Base-by-base conservation (phyloP, 768 basidiomycete genomes). In the Fomitopsis pulvina region DNA sequence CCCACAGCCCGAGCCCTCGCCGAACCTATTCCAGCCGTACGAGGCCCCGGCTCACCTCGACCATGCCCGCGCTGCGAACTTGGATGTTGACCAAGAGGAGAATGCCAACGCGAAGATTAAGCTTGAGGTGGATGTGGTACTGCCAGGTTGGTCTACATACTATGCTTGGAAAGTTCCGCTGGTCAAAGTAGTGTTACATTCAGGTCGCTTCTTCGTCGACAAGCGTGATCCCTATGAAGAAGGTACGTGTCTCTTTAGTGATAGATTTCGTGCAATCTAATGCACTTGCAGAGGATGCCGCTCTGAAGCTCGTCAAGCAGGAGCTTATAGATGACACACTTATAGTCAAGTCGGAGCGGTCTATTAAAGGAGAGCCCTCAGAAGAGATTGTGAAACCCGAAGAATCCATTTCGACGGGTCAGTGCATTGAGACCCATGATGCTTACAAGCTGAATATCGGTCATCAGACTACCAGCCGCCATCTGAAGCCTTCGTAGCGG, bases 151-250 rank as follows among this genome's bases (percentile, higher is more conserved):
- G n/a, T n/a, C n/a, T n/a, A n/a, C n/a, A n/a, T n/a, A n/a, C n/a
- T n/a, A n/a, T n/a, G n/a, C n/a, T n/a, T n/a, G n/a, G n/a, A n/a
- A n/a, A n/a, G n/a, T n/a, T n/a, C n/a, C n/a, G n/a, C n/a, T n/a
- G n/a, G n/a, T n/a, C n/a, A n/a, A n/a, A n/a, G n/a, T n/a, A n/a
- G n/a, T n/a, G n/a, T 7, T 41, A 16, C 18, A 20, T 25, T 9
- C 25, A 50, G 46, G 12, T 14, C 50, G 4, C 12, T 18, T 52
- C 2, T 45, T 27, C 37, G 29, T 50, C 21, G 51, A 43, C 41
- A 58, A 62, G 37, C 37, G 45, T 20, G 61, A 62, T 49, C 58
- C 61, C 11, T 60, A 60, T 43, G 61, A 60, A 29, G 50, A 58
- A 53, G 59, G 61, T 60, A 12, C 11, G 47, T 40, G 16, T 11